phyloP scores from a whole-genome alignment of 805 yeast genomes.

The Tetrapisispora iriomotensis region DNA sequence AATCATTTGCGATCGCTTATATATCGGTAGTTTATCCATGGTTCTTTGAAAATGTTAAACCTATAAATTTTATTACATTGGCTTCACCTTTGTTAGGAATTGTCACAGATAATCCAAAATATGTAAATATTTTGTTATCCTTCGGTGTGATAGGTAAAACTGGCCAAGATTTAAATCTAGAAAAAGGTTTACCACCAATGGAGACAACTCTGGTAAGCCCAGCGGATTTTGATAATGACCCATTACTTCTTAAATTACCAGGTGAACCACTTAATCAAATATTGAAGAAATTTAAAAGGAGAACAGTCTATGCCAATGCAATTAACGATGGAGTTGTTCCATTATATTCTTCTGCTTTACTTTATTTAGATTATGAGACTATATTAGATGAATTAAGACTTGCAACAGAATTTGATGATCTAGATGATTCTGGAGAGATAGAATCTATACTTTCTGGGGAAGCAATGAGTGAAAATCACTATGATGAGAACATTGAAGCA shows the following conservation, averaged over 20 bases:
- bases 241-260: slow-evolving; percentile 53
- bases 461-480: background rate
- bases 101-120: slow-evolving; percentile 67
- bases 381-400: slow-evolving; percentile 22
- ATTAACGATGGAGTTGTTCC: slow-evolving; percentile 79
- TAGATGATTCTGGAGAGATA: slow-evolving; percentile 1
- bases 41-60: slow-evolving; percentile 50
- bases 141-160: slow-evolving; percentile 74
- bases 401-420: slow-evolving; percentile 5
- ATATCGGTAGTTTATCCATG: slow-evolving; percentile 57
- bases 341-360: slow-evolving; percentile 56
- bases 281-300: slow-evolving; percentile 44
- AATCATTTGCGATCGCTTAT: slow-evolving; percentile 69
- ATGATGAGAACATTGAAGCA: background rate
- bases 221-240: slow-evolving; percentile 33
- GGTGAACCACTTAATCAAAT: slow-evolving; percentile 50
- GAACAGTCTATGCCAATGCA: slow-evolving; percentile 70
- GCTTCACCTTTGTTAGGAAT: slow-evolving; percentile 74
- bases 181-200: slow-evolving; percentile 15
- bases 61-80: slow-evolving; percentile 59
- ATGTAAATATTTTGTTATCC: slow-evolving; percentile 55
- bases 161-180: slow-evolving; percentile 66
- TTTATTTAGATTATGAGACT: slow-evolving; percentile 60
- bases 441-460: background rate
- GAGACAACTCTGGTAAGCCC: background rate